Base-by-base conservation (phyloP, 352 stramenopile species). In the Blastocystis sp. region DNA sequence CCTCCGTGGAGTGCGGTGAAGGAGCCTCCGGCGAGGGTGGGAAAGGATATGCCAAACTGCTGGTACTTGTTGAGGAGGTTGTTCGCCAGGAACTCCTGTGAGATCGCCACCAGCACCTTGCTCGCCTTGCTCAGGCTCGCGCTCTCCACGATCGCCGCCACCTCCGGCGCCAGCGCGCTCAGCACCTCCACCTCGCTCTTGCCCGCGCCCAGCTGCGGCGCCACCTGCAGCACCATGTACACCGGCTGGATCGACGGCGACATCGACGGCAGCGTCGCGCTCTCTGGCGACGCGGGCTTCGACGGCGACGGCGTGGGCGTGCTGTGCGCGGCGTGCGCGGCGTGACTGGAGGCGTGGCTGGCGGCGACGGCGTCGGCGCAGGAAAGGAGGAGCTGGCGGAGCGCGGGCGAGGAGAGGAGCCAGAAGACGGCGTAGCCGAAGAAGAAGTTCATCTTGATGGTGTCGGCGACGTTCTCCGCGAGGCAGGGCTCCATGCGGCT, bases 21-120 rank as follows among this genome's bases (percentile, higher is more conserved):
- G 57, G 38, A 68, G 69, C 9, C 45, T 19, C 9, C 1, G n/a
- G 4, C 10, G 66, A 2, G 28, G 45, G 9, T 64, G 10, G 17
- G 62, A 14, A 61, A 84, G 74, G 74, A 84, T 84, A 84, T 84
- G 57, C 74, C 74, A 84, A 84, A 84, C 74, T 84, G 74, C 52
- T 84, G 74, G 48, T 84, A 84, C 34, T 84, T 84, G 40, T 28
- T 84, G 19, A 84, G 61, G 4, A 84, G 34, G 24, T 43, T 59
- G 14, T 43, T 62, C 17, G 4, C 40, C 21, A 84, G 17, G 9
- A 84, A 63, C 10, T 48, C n/a, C 34, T 57, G 28, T 2, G 57
- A 42, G 38, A 84, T 60, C 34, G 57, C 57, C 38, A 84, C 34
- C 24, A 28, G 69, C 10, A 84, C 21, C 61, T 68, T 68, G 48